Evolutionary conservation across 148 eudicot species (phyloP), one percentile per base, ranked within the genome.

Genomic region (Oxyria digyna): DNA sequence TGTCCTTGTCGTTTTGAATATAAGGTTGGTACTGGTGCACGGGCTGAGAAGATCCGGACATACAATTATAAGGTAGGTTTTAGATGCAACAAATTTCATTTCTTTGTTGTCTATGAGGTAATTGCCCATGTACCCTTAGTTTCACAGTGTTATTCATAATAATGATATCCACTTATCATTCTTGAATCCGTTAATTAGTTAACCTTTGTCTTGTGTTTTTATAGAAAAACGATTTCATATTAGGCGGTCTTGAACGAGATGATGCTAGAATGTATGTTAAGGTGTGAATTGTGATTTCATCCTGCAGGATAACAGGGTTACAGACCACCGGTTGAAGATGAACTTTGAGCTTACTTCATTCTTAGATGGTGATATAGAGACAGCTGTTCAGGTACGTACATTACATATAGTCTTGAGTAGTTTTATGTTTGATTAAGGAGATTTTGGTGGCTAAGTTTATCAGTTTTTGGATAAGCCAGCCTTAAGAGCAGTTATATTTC

Each of bases 21-120:
- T 40, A 85, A 94, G 99, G 91, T 94, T 74, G 99, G 99, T 69
- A 87, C 97, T 42, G 99, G 99, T 75, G 84, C 99, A 67, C 97
- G 97, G 68, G 68, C 99, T 8, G 99, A 94, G 70, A 94, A 94
- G 84, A 94, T 94, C 63, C 85, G 99, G 71, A 91, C 99, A 23
- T 94, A 91, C 79, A 94, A 91, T 77, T 94, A 73, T 77, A 94
- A 91, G 97, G 99, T 94, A 74, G 21, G 65, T 31, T 59, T 4
- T 29, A 29, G 65, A 59, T 31, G 65, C 65, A 29, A 27, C 13
- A 15, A 31, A 27, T 27, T 27, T 1, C 65, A 4, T 15, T 59
- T 18, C 10, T 52, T 31, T 50, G 57, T 50, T 20, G 24, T 26
- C 57, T 50, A 20, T 50, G 2, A 6, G 26, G 27, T 20, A n/a